phyloP scores from a whole-genome alignment of 2,329 filamentous ascomycete genomes.

The Fusarium xylarioides region DNA sequence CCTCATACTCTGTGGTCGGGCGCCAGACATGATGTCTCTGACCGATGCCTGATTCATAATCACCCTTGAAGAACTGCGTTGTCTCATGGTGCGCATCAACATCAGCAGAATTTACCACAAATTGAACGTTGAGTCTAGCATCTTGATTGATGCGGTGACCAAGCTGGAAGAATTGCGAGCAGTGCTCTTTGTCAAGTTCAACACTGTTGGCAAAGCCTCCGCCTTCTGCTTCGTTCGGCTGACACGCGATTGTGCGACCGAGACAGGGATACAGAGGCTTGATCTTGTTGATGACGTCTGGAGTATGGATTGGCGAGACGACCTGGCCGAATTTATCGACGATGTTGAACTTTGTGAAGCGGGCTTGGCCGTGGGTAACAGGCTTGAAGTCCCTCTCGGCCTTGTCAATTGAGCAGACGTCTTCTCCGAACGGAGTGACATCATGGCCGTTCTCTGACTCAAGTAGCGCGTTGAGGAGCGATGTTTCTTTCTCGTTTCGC shows the following conservation, averaged over 20 bases:
- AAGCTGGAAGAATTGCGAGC: neutral
- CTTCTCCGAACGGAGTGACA: neutral
- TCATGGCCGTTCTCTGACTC: neutral
- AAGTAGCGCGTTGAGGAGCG: rapidly evolving
- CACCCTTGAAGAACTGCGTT: neutral
- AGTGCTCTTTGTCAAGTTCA: neutral
- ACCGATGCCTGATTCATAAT: neutral
- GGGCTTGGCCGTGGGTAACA: neutral
- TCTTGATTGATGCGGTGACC: neutral
- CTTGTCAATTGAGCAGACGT: neutral
- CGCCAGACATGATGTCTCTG: neutral
- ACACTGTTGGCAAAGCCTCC: neutral
- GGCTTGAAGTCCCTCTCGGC: neutral
- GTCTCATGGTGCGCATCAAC: neutral
- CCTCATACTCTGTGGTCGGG: neutral
- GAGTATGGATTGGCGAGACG: neutral
- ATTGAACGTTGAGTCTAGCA: neutral
- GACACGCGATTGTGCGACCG: neutral
- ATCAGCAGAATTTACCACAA: neutral
- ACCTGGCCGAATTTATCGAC: neutral
- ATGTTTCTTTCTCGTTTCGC: neutral
- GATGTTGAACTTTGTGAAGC: neutral
- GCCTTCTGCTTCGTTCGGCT: neutral
- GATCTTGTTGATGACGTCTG: neutral
- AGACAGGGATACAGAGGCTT: neutral